Percentiles rank a stretch among this genome's conserved stretches.
Conservation (phyloP, 1,284 basidiomycete species). For the Vanrija humicola region DNA sequence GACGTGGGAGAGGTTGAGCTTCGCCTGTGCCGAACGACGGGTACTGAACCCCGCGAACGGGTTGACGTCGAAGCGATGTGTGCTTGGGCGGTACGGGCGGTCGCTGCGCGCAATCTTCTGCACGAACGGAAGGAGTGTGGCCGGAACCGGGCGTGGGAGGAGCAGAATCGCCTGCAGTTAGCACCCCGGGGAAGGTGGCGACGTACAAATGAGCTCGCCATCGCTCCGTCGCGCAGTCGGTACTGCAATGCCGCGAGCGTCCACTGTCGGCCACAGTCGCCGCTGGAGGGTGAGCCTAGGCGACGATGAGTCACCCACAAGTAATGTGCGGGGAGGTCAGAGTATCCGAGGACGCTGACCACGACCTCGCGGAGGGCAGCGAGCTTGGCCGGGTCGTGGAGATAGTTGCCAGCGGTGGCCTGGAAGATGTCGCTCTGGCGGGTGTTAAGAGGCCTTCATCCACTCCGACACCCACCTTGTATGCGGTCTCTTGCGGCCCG, state of each 20-base stretch:
- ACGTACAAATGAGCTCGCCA: slow-evolving; percentile 13
- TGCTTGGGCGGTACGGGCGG: slow-evolving; percentile 8
- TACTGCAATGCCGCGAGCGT: slow-evolving; percentile 15
- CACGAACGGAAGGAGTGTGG: slow-evolving; percentile 2
- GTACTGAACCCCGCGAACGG: slow-evolving; percentile 12
- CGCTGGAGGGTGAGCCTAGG: slow-evolving; percentile 4
- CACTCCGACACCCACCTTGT: slow-evolving; percentile 11
- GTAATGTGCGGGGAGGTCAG: slow-evolving; percentile 1
- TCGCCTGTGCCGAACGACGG: slow-evolving; percentile 6
- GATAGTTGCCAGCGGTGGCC: slow-evolving; percentile 11
- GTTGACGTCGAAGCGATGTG: slow-evolving; percentile 13
- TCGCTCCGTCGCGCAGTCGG: slow-evolving; percentile 18
- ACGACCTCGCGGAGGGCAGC: not conserved
- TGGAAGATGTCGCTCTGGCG: slow-evolving; percentile 15
- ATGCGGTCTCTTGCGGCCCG: slow-evolving; percentile 12
- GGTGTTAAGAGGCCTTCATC: not conserved
- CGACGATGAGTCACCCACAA: slow-evolving; percentile 1
- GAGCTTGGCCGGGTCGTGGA: slow-evolving; percentile 4
- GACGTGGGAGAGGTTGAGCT: slow-evolving; percentile 4
- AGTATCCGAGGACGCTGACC: slow-evolving; percentile 9
- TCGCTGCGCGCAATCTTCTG: slow-evolving; percentile 10
- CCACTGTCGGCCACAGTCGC: slow-evolving; percentile 15
- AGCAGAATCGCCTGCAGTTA: slow-evolving; percentile 14
- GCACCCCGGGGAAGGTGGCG: not conserved
- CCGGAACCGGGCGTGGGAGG: slow-evolving; percentile 10